Conservation (phyloP, 1,284 basidiomycete species). For the Blastosporella zonata region DNA sequence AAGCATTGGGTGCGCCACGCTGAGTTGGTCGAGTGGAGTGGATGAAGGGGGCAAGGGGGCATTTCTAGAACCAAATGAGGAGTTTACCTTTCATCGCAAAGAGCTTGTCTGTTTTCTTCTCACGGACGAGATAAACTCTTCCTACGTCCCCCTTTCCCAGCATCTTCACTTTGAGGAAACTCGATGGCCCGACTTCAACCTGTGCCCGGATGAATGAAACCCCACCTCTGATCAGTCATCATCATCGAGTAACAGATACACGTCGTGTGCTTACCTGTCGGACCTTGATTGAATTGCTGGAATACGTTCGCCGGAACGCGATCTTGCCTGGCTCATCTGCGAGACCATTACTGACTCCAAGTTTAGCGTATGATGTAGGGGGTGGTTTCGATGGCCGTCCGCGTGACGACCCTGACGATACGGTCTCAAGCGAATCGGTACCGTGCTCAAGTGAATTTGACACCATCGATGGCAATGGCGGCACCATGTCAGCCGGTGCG, state of each 20-base stretch:
- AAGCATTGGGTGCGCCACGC: slow-evolving; percentile 30
- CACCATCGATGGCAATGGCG: slow-evolving; percentile 46
- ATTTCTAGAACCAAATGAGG: slow-evolving; percentile 20
- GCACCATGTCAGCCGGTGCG: slow-evolving; percentile 58
- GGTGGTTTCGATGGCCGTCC: slow-evolving; percentile 38
- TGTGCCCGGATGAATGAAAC: slow-evolving; percentile 31
- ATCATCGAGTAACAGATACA: slow-evolving; percentile 4
- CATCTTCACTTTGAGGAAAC: slow-evolving; percentile 94
- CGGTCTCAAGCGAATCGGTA: slow-evolving; percentile 66
- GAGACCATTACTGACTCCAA: slow-evolving; percentile 41
- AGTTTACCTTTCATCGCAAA: slow-evolving; percentile 93
- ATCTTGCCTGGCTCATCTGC: slow-evolving; percentile 55
- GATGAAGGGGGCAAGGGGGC: slow-evolving; percentile 16
- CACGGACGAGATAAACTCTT: slow-evolving; percentile 91
- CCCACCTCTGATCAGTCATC: slow-evolving; percentile 18
- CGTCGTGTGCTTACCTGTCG: slow-evolving; percentile 56
- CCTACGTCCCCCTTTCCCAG: slow-evolving; percentile 96
- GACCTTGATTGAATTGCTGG: slow-evolving; percentile 96
- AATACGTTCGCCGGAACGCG: slow-evolving; percentile 92
- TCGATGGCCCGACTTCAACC: slow-evolving; percentile 89
- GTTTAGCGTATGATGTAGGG: slow-evolving; percentile 32
- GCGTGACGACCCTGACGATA: slow-evolving; percentile 69
- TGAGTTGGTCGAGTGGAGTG: slow-evolving; percentile 9
- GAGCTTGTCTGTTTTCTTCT: slow-evolving; percentile 92
- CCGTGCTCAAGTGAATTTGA: slow-evolving; percentile 54